phyloP scores from a whole-genome alignment of 208 protist genomes.

The Leishmania tropica region DNA sequence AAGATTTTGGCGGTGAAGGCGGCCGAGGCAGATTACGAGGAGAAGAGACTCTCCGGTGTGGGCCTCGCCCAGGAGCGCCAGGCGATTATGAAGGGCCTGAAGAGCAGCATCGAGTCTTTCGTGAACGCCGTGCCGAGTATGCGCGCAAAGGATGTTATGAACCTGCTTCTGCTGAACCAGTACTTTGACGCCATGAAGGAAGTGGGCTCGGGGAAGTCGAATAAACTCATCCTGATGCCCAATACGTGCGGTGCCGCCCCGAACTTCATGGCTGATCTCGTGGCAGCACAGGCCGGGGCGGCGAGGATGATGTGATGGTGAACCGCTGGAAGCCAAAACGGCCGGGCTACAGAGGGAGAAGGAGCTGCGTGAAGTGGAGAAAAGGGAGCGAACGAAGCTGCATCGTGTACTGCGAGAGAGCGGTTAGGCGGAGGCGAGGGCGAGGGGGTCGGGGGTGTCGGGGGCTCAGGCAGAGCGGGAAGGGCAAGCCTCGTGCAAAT shows the following conservation, averaged over 20 bases:
- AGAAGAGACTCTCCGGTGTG: conserved; percentile 70
- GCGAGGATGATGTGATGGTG: conserved; percentile 35
- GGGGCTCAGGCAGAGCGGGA: not conserved
- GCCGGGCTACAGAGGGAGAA: not conserved
- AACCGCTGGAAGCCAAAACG: not conserved
- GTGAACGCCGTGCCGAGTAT: conserved; percentile 51
- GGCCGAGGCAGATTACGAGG: conserved; percentile 73
- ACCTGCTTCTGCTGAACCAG: conserved; percentile 79
- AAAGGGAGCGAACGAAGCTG: not conserved
- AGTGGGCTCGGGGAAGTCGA: conserved; percentile 43
- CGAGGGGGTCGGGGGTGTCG: not conserved
- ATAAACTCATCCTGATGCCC: conserved; percentile 58
- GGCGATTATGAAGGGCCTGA: conserved; percentile 72
- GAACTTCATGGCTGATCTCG: conserved; percentile 33
- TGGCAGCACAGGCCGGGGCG: conserved; percentile 35
- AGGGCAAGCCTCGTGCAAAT: not conserved
- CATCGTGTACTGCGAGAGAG: not conserved
- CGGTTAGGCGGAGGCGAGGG: not conserved
- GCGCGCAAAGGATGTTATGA: conserved; percentile 62
- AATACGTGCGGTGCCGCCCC: conserved; percentile 6
- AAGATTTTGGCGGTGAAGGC: conserved; percentile 69
- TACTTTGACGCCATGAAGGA: conserved; percentile 89
- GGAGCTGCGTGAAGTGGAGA: not conserved
- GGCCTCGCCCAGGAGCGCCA: conserved; percentile 71
- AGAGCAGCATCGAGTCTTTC: conserved; percentile 67